phyloP scores from a whole-genome alignment of 306 rosid genomes.

The Quercus cerris region DNA sequence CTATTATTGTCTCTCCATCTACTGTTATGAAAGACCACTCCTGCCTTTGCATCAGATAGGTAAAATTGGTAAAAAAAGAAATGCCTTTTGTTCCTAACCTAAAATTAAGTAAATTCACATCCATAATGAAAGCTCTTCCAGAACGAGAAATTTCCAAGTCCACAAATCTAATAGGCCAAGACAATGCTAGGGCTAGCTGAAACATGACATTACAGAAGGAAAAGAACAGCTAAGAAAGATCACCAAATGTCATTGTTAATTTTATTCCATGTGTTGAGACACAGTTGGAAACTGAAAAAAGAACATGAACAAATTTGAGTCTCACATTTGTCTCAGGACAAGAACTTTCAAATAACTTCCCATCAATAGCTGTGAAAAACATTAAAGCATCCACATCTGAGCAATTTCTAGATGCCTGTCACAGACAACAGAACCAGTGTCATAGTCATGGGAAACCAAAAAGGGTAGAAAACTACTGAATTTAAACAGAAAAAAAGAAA shows the following conservation, averaged over 20 bases:
- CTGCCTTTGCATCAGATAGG: too few species aligned
- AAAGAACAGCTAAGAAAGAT: neutral
- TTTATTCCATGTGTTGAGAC: conserved; percentile 43
- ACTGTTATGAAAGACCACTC: too few species aligned
- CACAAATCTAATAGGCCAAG: too few species aligned
- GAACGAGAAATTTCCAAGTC: too few species aligned
- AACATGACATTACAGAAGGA: too few species aligned
- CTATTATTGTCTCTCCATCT: too few species aligned
- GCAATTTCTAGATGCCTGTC: conserved; percentile 42
- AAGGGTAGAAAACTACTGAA: neutral
- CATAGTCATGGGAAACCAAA: neutral
- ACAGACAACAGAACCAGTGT: conserved; percentile 9
- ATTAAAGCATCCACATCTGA: conserved; percentile 40
- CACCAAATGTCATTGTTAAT: conserved; percentile 19
- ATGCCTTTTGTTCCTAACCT: too few species aligned
- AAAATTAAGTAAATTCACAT: too few species aligned
- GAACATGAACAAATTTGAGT: conserved; percentile 23
- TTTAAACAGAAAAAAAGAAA: neutral
- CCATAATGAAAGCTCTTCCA: too few species aligned
- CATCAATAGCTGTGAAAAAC: conserved; percentile 34
- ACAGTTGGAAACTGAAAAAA: conserved; percentile 19
- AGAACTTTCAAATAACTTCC: conserved; percentile 36
- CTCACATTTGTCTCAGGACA: conserved; percentile 31
- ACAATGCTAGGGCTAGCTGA: too few species aligned
- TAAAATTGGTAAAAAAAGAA: too few species aligned